Evolutionary conservation across 225 moss, liverwort and hornwort species (phyloP).

Genomic region (Bryum argenteum): DNA sequence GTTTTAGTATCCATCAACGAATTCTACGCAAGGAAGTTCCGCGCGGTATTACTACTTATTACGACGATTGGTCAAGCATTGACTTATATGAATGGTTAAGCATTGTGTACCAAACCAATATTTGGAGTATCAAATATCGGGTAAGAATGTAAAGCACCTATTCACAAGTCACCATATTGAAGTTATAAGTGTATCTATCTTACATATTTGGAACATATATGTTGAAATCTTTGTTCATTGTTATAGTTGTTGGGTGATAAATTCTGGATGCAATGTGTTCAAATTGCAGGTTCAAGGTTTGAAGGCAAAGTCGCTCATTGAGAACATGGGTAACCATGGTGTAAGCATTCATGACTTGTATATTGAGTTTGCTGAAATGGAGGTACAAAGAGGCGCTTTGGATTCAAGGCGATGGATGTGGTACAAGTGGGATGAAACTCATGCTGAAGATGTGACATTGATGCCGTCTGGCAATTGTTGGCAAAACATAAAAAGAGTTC

Average conservation of each 20-base stretch:
- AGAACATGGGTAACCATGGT: neutral
- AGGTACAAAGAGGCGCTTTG: conserved; percentile 6
- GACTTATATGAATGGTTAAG: neutral
- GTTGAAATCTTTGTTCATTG: neutral
- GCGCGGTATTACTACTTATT: too few species aligned
- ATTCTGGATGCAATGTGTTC: neutral
- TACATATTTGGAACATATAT: neutral
- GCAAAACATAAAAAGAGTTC: conserved; percentile 5
- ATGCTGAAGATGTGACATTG: neutral
- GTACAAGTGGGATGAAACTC: neutral
- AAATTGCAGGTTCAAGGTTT: neutral
- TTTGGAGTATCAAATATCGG: neutral
- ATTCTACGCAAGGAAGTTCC: too few species aligned
- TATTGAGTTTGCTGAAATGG: conserved; percentile 8
- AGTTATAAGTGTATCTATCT: too few species aligned
- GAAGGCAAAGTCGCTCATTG: neutral
- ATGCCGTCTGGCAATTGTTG: conserved; percentile 20
- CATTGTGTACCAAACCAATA: neutral
- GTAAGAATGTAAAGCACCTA: neutral
- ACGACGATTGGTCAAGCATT: too few species aligned
- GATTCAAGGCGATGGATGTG: conserved; percentile 11
- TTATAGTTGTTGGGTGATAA: neutral
- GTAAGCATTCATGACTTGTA: conserved; percentile 17
- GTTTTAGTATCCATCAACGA: neutral
- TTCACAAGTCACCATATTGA: too few species aligned